Evolutionary conservation across 2,329 filamentous ascomycete genomes (phyloP).

Genomic region (Fonsecaea erecta): DNA sequence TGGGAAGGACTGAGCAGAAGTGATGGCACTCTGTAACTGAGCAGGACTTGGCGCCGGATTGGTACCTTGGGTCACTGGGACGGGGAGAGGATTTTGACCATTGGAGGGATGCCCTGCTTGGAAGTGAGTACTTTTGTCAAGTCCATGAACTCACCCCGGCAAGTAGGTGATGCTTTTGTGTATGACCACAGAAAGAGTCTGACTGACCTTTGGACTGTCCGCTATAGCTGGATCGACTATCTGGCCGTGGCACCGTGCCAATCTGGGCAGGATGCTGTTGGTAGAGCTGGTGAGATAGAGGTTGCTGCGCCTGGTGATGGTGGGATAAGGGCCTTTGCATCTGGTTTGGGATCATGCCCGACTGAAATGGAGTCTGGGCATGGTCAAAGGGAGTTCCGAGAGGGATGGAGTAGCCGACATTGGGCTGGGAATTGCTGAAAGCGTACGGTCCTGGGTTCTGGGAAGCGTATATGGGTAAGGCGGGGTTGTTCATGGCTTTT

Average conservation of each 20-base stretch:
- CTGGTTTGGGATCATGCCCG: constrained; percentile 29
- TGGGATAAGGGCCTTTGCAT: constrained; percentile 28
- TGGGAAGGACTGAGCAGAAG: constrained; percentile 13
- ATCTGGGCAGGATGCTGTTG: constrained; percentile 35
- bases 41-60: constrained; percentile 18
- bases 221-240: constrained; percentile 19
- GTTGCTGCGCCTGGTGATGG: constrained; percentile 31
- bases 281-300: constrained; percentile 28
- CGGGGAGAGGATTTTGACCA: constrained; percentile 25
- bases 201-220: constrained; percentile 26
- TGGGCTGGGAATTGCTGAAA: constrained; percentile 27
- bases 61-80: constrained; percentile 34
- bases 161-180: background rate
- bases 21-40: constrained; percentile 17
- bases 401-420: constrained; percentile 19
- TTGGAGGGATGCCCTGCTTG: constrained; percentile 27
- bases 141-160: background rate
- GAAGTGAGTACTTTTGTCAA: constrained; percentile 9
- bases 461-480: constrained; percentile 31
- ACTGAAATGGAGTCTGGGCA: constrained; percentile 34
- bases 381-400: constrained; percentile 30
- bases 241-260: constrained; percentile 22
- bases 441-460: constrained; percentile 24
- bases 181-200: constrained; percentile 2
- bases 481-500: constrained; percentile 38